These are phyloP conservation scores for Hyphodiscus hymeniophilus DNA, from an alignment of 495 filamentous ascomycete species.

Conservation along the genomic window DNA sequence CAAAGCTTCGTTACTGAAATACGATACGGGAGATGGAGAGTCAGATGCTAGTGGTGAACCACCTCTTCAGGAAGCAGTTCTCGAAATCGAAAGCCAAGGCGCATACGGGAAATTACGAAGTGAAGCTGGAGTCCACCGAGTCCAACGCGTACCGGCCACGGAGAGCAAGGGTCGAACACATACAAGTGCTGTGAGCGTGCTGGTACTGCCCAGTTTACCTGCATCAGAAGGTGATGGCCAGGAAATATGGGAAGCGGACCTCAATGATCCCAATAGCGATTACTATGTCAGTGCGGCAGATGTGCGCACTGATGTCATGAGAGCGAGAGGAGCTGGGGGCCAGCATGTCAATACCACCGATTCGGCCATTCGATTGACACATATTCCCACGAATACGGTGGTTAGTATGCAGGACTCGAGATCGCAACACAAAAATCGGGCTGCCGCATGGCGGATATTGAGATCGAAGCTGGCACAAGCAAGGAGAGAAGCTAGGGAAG, in stretches of 20 bases:
- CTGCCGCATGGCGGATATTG: slow-evolving; percentile 77
- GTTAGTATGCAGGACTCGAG: slow-evolving; percentile 89
- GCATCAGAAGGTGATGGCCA: slow-evolving; percentile 37
- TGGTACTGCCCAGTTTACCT: slow-evolving; percentile 84
- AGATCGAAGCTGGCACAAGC: slow-evolving; percentile 76
- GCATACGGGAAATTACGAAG: slow-evolving; percentile 73
- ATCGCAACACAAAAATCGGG: slow-evolving; percentile 83
- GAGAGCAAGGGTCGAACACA: slow-evolving; percentile 86
- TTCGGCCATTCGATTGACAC: slow-evolving; percentile 87
- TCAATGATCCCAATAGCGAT: slow-evolving; percentile 78
- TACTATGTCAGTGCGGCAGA: slow-evolving; percentile 85
- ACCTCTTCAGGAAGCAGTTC: slow-evolving; percentile 71
- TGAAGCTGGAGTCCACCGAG: slow-evolving; percentile 90
- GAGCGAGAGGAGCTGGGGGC: slow-evolving; percentile 83
- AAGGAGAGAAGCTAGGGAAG: slow-evolving; percentile 76
- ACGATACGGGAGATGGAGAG: slow-evolving; percentile 43
- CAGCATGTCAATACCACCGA: slow-evolving; percentile 99
- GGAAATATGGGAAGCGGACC: slow-evolving; percentile 47
- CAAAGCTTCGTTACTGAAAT: slow-evolving; percentile 39
- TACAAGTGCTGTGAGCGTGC: slow-evolving; percentile 83
- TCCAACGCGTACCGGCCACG: slow-evolving; percentile 86
- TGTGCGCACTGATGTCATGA: slow-evolving; percentile 83
- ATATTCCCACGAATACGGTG: slow-evolving; percentile 76
- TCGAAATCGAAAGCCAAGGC: slow-evolving; percentile 71
- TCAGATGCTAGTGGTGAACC: slow-evolving; percentile 48